These are phyloP conservation scores for Arthrobotrys conoides DNA, from an alignment of 2,329 filamentous ascomycete species.

Conservation along the genomic window DNA sequence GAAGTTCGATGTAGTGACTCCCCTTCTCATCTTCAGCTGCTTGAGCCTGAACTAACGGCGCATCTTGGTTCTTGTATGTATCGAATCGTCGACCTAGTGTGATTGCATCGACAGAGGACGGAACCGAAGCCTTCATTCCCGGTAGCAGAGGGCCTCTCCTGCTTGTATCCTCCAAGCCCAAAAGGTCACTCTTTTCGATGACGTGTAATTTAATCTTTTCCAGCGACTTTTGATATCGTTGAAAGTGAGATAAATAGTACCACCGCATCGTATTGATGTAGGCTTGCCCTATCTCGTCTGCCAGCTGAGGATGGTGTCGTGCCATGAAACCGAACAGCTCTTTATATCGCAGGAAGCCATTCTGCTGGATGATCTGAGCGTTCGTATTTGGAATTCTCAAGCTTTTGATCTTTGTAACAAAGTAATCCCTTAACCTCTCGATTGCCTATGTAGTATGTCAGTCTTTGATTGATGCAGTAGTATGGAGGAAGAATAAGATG, in stretches of 20 bases:
- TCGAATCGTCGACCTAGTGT: slow-evolving; percentile 93
- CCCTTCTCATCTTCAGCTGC: slow-evolving; percentile 90
- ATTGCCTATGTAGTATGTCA: slow-evolving; percentile 74
- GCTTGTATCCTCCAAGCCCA: slow-evolving; percentile 82
- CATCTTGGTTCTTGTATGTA: slow-evolving; percentile 79
- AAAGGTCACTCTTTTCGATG: slow-evolving; percentile 84
- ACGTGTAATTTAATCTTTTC: slow-evolving; percentile 86
- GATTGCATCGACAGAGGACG: slow-evolving; percentile 75
- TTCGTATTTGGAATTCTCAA: slow-evolving; percentile 96
- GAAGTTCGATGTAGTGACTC: slow-evolving; percentile 87
- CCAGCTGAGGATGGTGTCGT: slow-evolving; percentile 83
- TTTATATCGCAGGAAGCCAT: slow-evolving; percentile 88
- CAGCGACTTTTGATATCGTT: slow-evolving; percentile 85
- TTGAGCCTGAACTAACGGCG: slow-evolving; percentile 85
- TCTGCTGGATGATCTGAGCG: slow-evolving; percentile 95
- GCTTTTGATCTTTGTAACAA: slow-evolving; percentile 94
- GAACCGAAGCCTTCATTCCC: slow-evolving; percentile 47
- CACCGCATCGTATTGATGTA: slow-evolving; percentile 99
- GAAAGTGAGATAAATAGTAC: slow-evolving; percentile 96
- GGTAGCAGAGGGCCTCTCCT: slow-evolving; percentile 71
- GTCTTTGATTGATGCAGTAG: slow-evolving; percentile 30
- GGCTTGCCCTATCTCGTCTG: slow-evolving; percentile 89
- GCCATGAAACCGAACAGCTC: slow-evolving; percentile 89
- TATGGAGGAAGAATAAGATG: background rate
- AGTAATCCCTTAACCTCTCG: slow-evolving; percentile 91